Base-by-base conservation (phyloP, 345 rosid species). In the Linum trigynum region DNA sequence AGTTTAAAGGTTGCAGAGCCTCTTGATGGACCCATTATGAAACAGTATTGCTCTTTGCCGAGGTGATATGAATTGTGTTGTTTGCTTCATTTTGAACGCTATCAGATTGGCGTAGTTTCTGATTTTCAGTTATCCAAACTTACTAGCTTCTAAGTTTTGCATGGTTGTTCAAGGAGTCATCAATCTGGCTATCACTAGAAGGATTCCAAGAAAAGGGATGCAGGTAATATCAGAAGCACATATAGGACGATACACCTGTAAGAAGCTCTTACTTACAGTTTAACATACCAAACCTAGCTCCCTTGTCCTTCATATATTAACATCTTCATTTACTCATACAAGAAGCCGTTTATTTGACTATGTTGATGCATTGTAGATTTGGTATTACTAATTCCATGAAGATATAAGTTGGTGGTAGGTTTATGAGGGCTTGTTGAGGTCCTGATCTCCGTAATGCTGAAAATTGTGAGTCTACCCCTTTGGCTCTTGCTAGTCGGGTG, bases 151-250 rank as follows among this genome's bases (percentile, higher is more conserved):
- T 3, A 9, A 55, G 38, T 64, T 63, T 3, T 37, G 14, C 38
- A n/a, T 11, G 50, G 48, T 35, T 61, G 11, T 6, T 51, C 14
- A n/a, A n/a, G 77, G 96, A 90, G 37, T 80, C 87, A 15, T 74
- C 77, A 17, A 81, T 92, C 53, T 92, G 98, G 98, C 72, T 90
- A 76, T 92, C 97, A 23, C 94, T 92, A 67, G 96, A 94, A 62
- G 97, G 97, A 37, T 92, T 90, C 68, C 97, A 92, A 76, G 96
- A 90, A 65, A 88, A 75, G 78, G 94, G 96, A 65, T 61, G 41
- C 61, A 63, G 96, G 94, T 70, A 81, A 78, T 23, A 92, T 92
- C 59, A 78, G 74, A 68, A 85, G 85, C 76, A 81, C 80, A 36
- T 92, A 85, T 55, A 71, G 72, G 67, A 92, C 90, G 80, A 86